Evolutionary conservation across 2,329 filamentous ascomycete genomes (phyloP), one percentile per base, ranked within the genome.

Genomic region (Amphichorda felina): DNA sequence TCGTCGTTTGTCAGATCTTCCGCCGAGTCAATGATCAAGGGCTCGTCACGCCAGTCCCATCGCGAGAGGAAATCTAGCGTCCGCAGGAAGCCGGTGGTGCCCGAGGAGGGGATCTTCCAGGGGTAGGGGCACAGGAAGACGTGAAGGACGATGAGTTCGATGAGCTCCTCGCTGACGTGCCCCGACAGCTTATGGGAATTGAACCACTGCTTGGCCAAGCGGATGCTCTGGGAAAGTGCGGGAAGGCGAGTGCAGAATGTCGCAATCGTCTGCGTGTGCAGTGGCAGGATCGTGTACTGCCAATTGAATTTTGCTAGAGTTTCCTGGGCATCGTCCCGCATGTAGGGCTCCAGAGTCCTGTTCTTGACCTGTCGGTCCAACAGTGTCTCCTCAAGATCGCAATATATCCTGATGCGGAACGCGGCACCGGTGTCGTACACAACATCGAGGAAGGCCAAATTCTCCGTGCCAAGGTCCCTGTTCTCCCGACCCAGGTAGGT

Each of bases 41-140:
- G 82, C 36, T 87, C 79, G 7, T 78, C 68, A 19, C 83, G 75
- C 91, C 91, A 98, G 54, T 96, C 86, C 87, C 91, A 98, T 29
- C 77, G 71, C 2, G 87, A 76, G 11, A 98, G 66, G 54, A 89
- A 82, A 22, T 79, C 64, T 2, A 98, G 64, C 1, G 84, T 83
- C 16, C 88, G 77, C 19, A 94, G 59, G 51, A 98, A 89, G 4
- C 84, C 91, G 0, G 81, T 80, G 46, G 78, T 77, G 8, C 80
- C 68, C 45, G 80, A 89, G 0, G 82, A 81, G 0, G 93, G 89
- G 0, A 72, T 63, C 26, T 72, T 62, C 81, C 85, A 95, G 0
- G 91, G 87, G 44, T 83, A 78, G 0, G 87, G 82, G 33, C 82
- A 75, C 8, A 91, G 63, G 60, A 96, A 98, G 13, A 77, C 75